A percentile compares a stretch with the other conserved stretches of the same genome.
These are phyloP conservation scores for Barnettozyma californica DNA, from an alignment of 805 yeast genomes.

Conservation along the genomic window DNA sequence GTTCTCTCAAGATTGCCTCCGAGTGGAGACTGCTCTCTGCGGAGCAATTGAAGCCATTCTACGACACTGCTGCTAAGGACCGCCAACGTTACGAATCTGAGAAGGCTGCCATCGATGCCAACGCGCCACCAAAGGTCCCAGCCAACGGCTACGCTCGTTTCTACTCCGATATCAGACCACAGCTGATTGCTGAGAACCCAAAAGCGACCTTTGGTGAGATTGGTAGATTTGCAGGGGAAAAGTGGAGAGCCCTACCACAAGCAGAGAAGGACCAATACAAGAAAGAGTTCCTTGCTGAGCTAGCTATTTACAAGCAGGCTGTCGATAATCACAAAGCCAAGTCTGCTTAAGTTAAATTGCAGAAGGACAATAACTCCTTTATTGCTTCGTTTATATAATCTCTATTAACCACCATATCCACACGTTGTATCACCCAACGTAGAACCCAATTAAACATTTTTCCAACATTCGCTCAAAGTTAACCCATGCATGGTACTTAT, in stretches of 20 bases:
- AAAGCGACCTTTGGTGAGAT: constrained; percentile 24
- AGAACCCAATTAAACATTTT: constrained; percentile 67
- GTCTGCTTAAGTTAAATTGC: background rate
- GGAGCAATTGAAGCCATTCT: constrained; percentile 12
- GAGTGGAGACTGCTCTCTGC: constrained; percentile 15
- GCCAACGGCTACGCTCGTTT: constrained; percentile 13
- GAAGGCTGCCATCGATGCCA: constrained; percentile 11
- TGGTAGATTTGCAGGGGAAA: constrained; percentile 73
- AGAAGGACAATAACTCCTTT: too few species aligned
- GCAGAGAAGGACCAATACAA: constrained; percentile 57
- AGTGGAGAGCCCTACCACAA: constrained; percentile 78
- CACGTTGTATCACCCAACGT: constrained; percentile 9
- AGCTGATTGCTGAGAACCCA: constrained; percentile 15
- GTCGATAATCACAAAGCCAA: background rate
- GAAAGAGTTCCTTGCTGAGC: constrained; percentile 16
- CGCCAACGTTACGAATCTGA: constrained; percentile 13
- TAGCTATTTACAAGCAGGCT: constrained; percentile 34
- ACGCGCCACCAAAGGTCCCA: constrained; percentile 25
- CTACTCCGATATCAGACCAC: constrained; percentile 11
- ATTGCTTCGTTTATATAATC: background rate
- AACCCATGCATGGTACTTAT: constrained; percentile 75
- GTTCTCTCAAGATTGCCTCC: constrained; percentile 5
- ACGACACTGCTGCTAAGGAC: constrained; percentile 11
- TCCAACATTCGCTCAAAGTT: constrained; percentile 78
- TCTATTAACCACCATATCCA: background rate